Evolutionary conservation across 129 eudicot species (phyloP).

Genomic region (Calendula officinalis): DNA sequence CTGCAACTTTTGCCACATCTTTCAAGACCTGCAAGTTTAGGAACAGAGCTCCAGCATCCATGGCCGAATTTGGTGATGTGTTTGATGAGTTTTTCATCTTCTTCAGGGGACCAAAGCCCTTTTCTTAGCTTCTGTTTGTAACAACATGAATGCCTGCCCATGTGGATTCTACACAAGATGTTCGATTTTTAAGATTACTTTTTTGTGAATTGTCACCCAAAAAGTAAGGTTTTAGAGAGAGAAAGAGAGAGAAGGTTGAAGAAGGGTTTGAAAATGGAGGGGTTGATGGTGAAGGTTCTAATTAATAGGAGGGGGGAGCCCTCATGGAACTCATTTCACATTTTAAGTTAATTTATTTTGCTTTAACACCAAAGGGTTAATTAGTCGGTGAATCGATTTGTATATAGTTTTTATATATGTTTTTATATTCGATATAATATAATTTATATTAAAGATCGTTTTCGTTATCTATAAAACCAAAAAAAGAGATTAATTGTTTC

Average conservation of each 20-base stretch:
- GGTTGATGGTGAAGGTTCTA: slow-evolving; percentile 59
- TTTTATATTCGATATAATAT: background rate
- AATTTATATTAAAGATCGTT: too few species aligned
- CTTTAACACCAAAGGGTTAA: background rate
- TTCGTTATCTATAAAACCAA: too few species aligned
- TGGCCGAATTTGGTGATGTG: slow-evolving; percentile 85
- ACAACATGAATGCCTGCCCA: slow-evolving; percentile 99
- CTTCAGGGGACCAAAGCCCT: slow-evolving; percentile 99
- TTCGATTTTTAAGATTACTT: slow-evolving; percentile 32
- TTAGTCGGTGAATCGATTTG: background rate
- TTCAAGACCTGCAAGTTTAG: slow-evolving; percentile 93
- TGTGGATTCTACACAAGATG: slow-evolving; percentile 36
- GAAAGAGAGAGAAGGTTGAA: slow-evolving; percentile 36
- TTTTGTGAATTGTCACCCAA: slow-evolving; percentile 38
- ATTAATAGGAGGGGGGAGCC: slow-evolving; percentile 55
- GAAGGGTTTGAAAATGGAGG: slow-evolving; percentile 60
- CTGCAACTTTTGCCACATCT: slow-evolving; percentile 97
- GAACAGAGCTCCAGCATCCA: slow-evolving; percentile 99
- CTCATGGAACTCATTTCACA: slow-evolving; percentile 23
- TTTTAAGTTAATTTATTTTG: background rate
- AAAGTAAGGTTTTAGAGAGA: slow-evolving; percentile 28
- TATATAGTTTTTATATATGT: background rate
- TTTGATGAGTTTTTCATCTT: slow-evolving; percentile 89
- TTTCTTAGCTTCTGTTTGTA: slow-evolving; percentile 94
- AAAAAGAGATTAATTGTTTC: too few species aligned